These are phyloP conservation scores for Endogone sp. DNA, from an alignment of 192 early-diverging fungal species.

Conservation along the genomic window DNA sequence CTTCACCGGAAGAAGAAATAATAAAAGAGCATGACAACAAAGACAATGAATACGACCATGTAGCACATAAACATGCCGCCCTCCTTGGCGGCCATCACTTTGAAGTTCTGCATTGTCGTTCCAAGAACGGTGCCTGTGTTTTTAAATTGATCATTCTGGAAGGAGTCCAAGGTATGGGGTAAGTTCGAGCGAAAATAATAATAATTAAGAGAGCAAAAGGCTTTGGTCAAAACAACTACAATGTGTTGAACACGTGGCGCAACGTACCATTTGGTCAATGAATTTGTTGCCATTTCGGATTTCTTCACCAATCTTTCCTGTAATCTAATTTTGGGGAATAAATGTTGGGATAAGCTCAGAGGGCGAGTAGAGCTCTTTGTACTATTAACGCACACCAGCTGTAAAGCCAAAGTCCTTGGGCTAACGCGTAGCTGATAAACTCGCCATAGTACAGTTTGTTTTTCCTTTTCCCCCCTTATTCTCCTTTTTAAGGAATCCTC, in stretches of 20 bases:
- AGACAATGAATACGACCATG: conserved; percentile 31
- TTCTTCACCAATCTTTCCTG: conserved; percentile 34
- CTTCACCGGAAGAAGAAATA: conserved; percentile 32
- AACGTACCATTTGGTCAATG: conserved; percentile 30
- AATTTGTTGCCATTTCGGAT: conserved; percentile 29
- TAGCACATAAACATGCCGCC: conserved; percentile 24
- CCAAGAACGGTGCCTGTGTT: conserved; percentile 25
- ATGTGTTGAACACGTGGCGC: no score
- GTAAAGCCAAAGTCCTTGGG: no score
- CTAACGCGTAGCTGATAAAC: no score
- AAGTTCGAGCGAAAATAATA: no score
- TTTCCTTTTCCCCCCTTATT: no score
- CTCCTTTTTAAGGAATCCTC: no score
- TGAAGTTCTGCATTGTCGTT: conserved; percentile 31
- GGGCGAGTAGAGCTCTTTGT: no score
- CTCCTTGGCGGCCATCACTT: conserved; percentile 32
- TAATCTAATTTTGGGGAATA: conserved; percentile 22
- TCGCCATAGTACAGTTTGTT: no score
- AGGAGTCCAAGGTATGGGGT: conserved; percentile 1
- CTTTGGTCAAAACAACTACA: no score
- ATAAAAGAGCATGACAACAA: conserved; percentile 25
- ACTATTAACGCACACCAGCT: no score
- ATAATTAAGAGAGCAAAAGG: no score
- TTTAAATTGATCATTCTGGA: conserved; percentile 36
- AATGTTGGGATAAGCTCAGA: no score